A percentile compares a stretch with the other conserved stretches of the same genome.
phyloP scores from a whole-genome alignment of 129 eudicot species.

The Tagetes erecta region DNA sequence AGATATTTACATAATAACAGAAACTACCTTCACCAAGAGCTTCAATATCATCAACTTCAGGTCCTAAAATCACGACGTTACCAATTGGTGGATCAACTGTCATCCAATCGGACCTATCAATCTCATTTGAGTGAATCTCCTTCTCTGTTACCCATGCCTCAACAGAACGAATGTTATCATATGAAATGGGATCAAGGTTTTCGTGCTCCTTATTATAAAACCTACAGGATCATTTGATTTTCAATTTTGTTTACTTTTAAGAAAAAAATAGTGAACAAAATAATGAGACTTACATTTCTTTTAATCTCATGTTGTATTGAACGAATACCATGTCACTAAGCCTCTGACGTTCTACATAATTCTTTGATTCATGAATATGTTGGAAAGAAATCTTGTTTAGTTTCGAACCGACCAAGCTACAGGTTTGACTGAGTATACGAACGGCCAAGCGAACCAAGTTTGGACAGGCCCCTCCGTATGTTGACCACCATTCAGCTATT shows the following conservation, averaged over 20 bases:
- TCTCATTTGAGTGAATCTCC: conserved; percentile 54
- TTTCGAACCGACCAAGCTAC: conserved; percentile 68
- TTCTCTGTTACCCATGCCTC: conserved; percentile 70
- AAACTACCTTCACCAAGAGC: conserved; percentile 73
- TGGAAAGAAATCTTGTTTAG: conserved; percentile 50
- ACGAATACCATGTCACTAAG: conserved; percentile 76
- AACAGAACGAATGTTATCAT: conserved; percentile 45
- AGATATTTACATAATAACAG: neutral
- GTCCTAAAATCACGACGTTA: conserved; percentile 47
- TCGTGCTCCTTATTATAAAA: conserved; percentile 52
- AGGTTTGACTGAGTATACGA: conserved; percentile 88
- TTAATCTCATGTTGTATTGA: conserved; percentile 77
- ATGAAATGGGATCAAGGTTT: conserved; percentile 58
- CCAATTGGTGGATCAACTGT: conserved; percentile 73
- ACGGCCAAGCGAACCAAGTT: conserved; percentile 79
- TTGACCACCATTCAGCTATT: conserved; percentile 96
- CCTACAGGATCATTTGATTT: conserved; percentile 41
- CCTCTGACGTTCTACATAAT: conserved; percentile 78
- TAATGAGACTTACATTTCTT: conserved; percentile 61
- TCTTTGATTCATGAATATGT: conserved; percentile 63
- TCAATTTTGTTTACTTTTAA: neutral
- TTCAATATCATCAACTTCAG: conserved; percentile 70
- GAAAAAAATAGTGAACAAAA: neutral
- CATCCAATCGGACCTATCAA: conserved; percentile 73
- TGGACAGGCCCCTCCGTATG: conserved; percentile 95